Evolutionary conservation across 352 stramenopile genomes (phyloP), one percentile per base, ranked within the genome.

Genomic region (Phytophthora crassamura): DNA sequence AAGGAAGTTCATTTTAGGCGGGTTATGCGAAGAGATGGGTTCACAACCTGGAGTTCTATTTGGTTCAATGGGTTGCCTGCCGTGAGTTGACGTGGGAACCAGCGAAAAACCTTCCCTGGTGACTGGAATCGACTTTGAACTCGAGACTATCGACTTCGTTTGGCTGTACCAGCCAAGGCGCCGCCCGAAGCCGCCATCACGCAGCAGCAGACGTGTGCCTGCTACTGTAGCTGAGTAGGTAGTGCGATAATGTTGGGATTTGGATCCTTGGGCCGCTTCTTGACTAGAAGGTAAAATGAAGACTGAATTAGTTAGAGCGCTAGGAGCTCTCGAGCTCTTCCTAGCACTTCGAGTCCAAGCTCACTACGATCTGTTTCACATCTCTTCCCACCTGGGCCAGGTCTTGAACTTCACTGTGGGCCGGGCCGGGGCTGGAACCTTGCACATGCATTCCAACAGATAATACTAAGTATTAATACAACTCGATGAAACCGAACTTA

Each of bases 1-100:
- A n/a, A n/a, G n/a, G n/a, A n/a, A n/a, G n/a, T n/a, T n/a, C n/a
- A n/a, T n/a, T n/a, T n/a, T n/a, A n/a, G n/a, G n/a, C n/a, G n/a
- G n/a, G n/a, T 15, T 50, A 48, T n/a, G 42, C 55, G 3, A 64
- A 64, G 35, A 18, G 33, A 2, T 48, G 43, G 45, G 47, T 64
- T 2, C 48, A 64, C 25, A 30, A 39, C 0, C 7, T 46, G 3
- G 22, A 46, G 10, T 64, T 56, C 42, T 56, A 64, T 14, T 15
- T 64, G 3, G 35, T 56, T 7, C 55, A 64, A 12, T 56, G 55
- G 43, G 28, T 41, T 10, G 45, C 35, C 1, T 42, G 49, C 20
- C 33, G 14, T 1, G 55, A 55, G 7, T 22, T 64, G 3, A 56
- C 45, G 8, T 65, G 57, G 46, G 57, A 58, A 20, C 47, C 46